Evolutionary conservation across 2,329 filamentous ascomycete genomes (phyloP), one percentile per base, ranked within the genome.

Genomic region (Neopestalotiopsis rosae): DNA sequence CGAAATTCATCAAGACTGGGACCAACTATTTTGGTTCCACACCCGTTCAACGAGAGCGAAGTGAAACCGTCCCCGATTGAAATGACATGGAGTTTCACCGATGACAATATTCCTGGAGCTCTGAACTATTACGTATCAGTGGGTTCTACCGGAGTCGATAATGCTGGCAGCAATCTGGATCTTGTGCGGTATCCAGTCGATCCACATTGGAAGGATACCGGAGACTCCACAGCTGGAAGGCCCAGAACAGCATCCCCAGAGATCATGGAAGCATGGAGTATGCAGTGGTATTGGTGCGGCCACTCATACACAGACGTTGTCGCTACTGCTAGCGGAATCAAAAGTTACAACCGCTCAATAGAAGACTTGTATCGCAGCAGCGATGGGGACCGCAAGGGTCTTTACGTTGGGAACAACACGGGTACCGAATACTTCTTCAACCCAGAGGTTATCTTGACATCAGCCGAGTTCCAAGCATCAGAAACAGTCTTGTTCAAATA

Each of bases 281-380:
- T 40, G 5, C 58, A 61, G 13, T 61, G 58, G 58, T 32, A 32
- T 1, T 61, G 58, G 58, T 61, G 58, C 28, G n/a, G 24, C 58
- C 28, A 61, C 62, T 10, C 40, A 59, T 45, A 61, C 1, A 68
- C 67, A 10, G 62, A 64, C 10, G 67, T 67, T 30, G 34, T 73
- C 20, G 61, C 34, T 10, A 38, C 30, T 12, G 13, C 58, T 13
- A 14, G 24, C 10, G 58, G 58, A 9, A 1, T 61, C 4, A 4
- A 30, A 20, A 32, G 24, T 1, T 61, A 17, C 30, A 3, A 61
- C 14, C 3, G 5, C 24, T 20, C n/a, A n/a, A 57, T 9, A 12
- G 17, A 57, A 14, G 20, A 10, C 52, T 10, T 57, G 13, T 57
- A 57, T 28, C 52, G 12, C 12, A n/a, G 20, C 20, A 20, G 14